Conservation (phyloP, 306 rosid species). For the Astragalus glycyphyllos region DNA sequence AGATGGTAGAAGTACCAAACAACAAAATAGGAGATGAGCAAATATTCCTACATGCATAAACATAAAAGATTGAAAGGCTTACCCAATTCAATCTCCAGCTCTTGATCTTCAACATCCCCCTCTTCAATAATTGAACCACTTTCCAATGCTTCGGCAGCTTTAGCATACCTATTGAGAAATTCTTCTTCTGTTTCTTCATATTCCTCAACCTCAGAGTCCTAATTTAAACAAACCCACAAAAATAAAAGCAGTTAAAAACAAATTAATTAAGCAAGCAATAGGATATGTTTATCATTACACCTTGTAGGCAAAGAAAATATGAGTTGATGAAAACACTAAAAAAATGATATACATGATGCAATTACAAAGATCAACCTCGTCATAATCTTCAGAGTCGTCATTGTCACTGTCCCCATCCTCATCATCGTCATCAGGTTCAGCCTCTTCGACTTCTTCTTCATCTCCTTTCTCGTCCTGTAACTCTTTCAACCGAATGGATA, state of each 20-base stretch:
- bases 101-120: constrained; percentile 76
- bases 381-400: constrained; percentile 65
- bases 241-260: not conserved
- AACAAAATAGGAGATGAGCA: constrained; percentile 26
- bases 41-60: constrained; percentile 2
- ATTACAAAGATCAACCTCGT: constrained; percentile 60
- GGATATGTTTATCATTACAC: constrained; percentile 3
- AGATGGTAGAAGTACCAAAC: constrained; percentile 12
- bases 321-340: constrained; percentile 22
- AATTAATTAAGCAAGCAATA: constrained; percentile 14
- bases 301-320: constrained; percentile 17
- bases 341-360: constrained; percentile 30
- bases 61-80: constrained; percentile 35
- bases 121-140: constrained; percentile 72
- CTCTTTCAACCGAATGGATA: constrained; percentile 61
- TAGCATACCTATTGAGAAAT: constrained; percentile 83
- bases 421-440: constrained; percentile 52
- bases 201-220: constrained; percentile 86
- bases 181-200: constrained; percentile 85
- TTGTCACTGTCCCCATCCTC: constrained; percentile 49
- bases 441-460: constrained; percentile 55
- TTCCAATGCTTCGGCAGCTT: constrained; percentile 79
- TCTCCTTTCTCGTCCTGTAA: constrained; percentile 58
- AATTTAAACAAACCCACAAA: constrained; percentile 32
- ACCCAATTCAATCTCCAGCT: constrained; percentile 72